Evolutionary conservation across 1,284 basidiomycete species (phyloP).

Genomic region (Erythrobasidium hasegawianum): DNA sequence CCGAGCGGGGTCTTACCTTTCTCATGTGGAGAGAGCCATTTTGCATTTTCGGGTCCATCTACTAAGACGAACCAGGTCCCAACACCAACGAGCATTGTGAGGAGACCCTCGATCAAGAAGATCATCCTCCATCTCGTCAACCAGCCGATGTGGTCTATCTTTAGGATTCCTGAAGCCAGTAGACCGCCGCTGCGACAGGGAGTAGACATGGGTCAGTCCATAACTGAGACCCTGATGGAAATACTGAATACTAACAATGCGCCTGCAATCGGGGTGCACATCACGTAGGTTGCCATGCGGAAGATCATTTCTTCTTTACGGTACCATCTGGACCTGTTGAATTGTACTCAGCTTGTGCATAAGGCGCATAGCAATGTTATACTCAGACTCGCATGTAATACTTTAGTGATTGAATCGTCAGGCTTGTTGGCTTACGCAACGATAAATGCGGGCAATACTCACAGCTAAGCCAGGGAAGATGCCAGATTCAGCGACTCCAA

Average conservation of each 20-base stretch:
- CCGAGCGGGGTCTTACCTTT: conserved; percentile 31
- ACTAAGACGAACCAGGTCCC: conserved; percentile 41
- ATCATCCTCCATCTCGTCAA: conserved; percentile 16
- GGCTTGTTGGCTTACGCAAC: too few relatives aligned
- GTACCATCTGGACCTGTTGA: conserved; percentile 44
- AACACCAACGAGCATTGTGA: conserved; percentile 39
- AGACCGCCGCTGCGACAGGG: too few relatives aligned
- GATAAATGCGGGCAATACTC: too few relatives aligned
- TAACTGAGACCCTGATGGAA: too few relatives aligned
- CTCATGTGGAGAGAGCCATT: background rate
- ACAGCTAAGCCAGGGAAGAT: too few relatives aligned
- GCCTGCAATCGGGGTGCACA: conserved; percentile 43
- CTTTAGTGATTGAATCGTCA: too few relatives aligned
- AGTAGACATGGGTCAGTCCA: too few relatives aligned
- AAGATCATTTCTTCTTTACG: conserved; percentile 45
- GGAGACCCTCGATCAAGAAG: conserved; percentile 8
- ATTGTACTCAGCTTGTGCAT: too few relatives aligned
- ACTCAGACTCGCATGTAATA: too few relatives aligned
- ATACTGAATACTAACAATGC: conserved; percentile 45
- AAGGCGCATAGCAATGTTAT: too few relatives aligned
- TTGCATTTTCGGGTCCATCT: conserved; percentile 39
- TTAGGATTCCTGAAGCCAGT: conserved; percentile 1
- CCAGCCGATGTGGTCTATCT: conserved; percentile 10
- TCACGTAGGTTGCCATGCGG: conserved; percentile 44
- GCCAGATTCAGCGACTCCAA: too few relatives aligned